phyloP scores from a whole-genome alignment of 1,284 basidiomycete genomes.

The Veloboletus limbatus region DNA sequence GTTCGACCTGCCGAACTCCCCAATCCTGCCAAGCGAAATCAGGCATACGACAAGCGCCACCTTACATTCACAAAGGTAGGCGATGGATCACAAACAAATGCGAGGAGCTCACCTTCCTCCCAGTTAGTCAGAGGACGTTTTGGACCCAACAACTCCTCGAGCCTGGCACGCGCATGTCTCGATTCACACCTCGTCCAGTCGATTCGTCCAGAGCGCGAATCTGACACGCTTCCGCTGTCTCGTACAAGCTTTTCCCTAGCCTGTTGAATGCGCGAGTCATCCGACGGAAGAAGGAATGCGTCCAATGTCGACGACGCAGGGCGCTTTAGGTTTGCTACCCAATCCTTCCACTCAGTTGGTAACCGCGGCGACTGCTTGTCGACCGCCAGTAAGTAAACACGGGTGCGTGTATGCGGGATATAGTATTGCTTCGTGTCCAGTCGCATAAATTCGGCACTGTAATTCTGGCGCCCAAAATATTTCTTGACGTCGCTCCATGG shows the following conservation, averaged over 20 bases:
- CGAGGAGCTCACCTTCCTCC: slow-evolving; percentile 71
- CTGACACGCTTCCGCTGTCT: slow-evolving; percentile 58
- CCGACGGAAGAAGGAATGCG: slow-evolving; percentile 86
- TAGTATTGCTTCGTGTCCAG: slow-evolving; percentile 95
- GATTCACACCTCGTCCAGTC: slow-evolving; percentile 95
- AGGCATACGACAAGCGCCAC: slow-evolving; percentile 82
- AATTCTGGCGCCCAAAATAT: slow-evolving; percentile 75
- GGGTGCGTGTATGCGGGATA: slow-evolving; percentile 91
- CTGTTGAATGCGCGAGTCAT: slow-evolving; percentile 88
- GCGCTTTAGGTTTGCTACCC: slow-evolving; percentile 65
- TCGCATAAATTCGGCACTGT: slow-evolving; percentile 70
- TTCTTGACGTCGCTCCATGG: slow-evolving; percentile 81
- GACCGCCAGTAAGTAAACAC: slow-evolving; percentile 84
- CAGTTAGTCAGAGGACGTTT: slow-evolving; percentile 89
- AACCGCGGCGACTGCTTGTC: slow-evolving; percentile 57
- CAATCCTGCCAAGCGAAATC: slow-evolving; percentile 96
- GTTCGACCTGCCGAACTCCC: slow-evolving; percentile 87
- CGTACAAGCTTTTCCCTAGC: slow-evolving; percentile 81
- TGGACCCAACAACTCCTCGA: slow-evolving; percentile 80
- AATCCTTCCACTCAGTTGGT: slow-evolving; percentile 69
- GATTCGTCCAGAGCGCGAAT: slow-evolving; percentile 66
- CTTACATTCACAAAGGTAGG: slow-evolving; percentile 34
- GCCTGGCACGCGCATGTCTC: slow-evolving; percentile 83
- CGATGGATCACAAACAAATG: background rate
- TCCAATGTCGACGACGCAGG: slow-evolving; percentile 90